Base-by-base conservation (phyloP, 257 asterid species). In the Orobanche coerulescens region DNA sequence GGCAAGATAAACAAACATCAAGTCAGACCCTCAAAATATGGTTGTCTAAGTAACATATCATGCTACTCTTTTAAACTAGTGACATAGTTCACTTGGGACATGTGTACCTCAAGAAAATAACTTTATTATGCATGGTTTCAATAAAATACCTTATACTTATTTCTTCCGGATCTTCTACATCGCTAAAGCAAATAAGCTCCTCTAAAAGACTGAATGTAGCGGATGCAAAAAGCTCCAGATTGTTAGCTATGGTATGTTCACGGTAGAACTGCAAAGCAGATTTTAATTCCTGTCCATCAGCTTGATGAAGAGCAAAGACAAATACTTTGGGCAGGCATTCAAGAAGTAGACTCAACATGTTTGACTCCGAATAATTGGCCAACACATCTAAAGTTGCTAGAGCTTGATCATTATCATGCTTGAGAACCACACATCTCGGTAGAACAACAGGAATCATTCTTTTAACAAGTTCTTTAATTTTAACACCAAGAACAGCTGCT, bases 371-470 rank as follows among this genome's bases (percentile, higher is more conserved):
- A 65, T 78, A 75, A 76, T 79, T 82, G 66, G 95, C 96, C 71
- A 88, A 71, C 80, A 78, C 93, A 64, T 73, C 14, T 60, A 92
- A 81, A 56, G 79, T 84, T 66, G 71, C 67, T 39, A 75, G 76
- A 46, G 88, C 83, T 77, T 86, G 88, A 70, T 78, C 82, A 70
- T 73, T 73, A 46, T 77, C 79, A 57, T 78, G 81, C 72, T 78
- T 80, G 74, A 73, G 63, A 51, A 81, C 88, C 62, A 92, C 88
- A 37, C 88, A 85, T 77, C 93, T 88, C 36, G 98, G 98, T 76
- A 92, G 94, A 80, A 86, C 81, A 70, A 86, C 80, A 59, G 98
- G 98, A 60, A 86, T 77, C 95, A 92, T 84, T 72, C 81, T 81
- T 77, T 71, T 78, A 42, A 88, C 86, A 75, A 92, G 94, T 82